Evolutionary conservation across 495 filamentous ascomycete species (phyloP), one percentile per base, ranked within the genome.

Genomic region (Xylaria castorea): DNA sequence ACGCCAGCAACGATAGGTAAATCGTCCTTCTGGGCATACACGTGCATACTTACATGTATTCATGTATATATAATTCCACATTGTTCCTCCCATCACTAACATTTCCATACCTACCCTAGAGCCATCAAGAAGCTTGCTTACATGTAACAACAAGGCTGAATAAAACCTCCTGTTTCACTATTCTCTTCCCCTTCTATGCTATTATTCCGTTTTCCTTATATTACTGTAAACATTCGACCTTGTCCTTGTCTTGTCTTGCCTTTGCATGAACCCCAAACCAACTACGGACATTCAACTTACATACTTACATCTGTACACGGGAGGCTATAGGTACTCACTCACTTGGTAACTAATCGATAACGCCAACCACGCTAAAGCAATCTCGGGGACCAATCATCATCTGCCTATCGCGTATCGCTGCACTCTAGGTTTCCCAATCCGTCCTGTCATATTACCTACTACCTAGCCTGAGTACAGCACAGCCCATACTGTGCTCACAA

Each of bases 301-400:
- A 57, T n/a, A 22, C 20, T n/a, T 27, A n/a, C n/a, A 30, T 55
- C 27, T 32, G 27, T 30, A 32, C 27, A 16, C 14, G 22, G 50
- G 22, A 53, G 50, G 53, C 38, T 36, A 16, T 3, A n/a, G n/a
- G 27, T 18, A 40, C 58, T 34, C 16, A 20, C 61, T 42, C 61
- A 22, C 61, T 30, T 20, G 42, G 38, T 50, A n/a, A 20, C 63
- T 30, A 48, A 66, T 66, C 63, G 63, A 66, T 66, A 66, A 27
- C 42, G 42, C 63, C 27, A 50, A 34, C 9, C 18, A 48, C 64
- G 64, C 46, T 67, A 67, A 18, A 16, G 61, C 36, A 11, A 36
- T n/a, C 32, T 1, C 2, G 38, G 16, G 7, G 38, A 30, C 61
- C 61, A 64, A 64, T 64, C 61, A 64, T n/a, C 9, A 18, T 16